phyloP scores from a whole-genome alignment of 2,329 filamentous ascomycete species.

The Aspergillus novoparasiticus region DNA sequence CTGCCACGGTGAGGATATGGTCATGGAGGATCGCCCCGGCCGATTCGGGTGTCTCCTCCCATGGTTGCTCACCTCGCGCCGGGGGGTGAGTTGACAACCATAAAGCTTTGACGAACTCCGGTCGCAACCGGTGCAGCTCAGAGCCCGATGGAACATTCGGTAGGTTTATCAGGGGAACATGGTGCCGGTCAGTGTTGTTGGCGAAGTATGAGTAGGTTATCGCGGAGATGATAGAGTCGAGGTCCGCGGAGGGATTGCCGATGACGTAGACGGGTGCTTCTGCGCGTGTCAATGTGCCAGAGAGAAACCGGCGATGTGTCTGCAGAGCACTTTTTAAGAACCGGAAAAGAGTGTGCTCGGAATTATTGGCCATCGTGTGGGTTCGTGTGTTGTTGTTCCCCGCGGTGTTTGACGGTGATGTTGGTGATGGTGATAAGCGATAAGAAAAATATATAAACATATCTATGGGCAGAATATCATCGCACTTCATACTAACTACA shows the following conservation, averaged over 20 bases:
- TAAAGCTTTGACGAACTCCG: slow-evolving; percentile 61
- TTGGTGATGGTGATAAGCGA: background rate
- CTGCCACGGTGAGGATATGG: slow-evolving; percentile 45
- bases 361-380: slow-evolving; percentile 12
- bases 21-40: slow-evolving; percentile 31
- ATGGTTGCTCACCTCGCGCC: slow-evolving; percentile 22
- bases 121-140: slow-evolving; percentile 57
- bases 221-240: slow-evolving; percentile 65
- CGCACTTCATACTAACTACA: background rate
- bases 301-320: slow-evolving; percentile 31
- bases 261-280: slow-evolving; percentile 43
- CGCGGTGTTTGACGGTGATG: background rate
- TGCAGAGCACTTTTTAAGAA: slow-evolving; percentile 40
- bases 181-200: slow-evolving; percentile 45
- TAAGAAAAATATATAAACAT: background rate
- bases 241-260: slow-evolving; percentile 54
- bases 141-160: slow-evolving; percentile 46
- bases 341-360: slow-evolving; percentile 31
- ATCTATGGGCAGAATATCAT: background rate
- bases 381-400: background rate
- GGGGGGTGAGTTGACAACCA: slow-evolving; percentile 47
- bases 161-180: slow-evolving; percentile 63
- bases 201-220: slow-evolving; percentile 63
- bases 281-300: slow-evolving; percentile 18
- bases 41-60: slow-evolving; percentile 27